phyloP scores from a whole-genome alignment of 1,284 basidiomycete genomes.

The Irpex lacteus region DNA sequence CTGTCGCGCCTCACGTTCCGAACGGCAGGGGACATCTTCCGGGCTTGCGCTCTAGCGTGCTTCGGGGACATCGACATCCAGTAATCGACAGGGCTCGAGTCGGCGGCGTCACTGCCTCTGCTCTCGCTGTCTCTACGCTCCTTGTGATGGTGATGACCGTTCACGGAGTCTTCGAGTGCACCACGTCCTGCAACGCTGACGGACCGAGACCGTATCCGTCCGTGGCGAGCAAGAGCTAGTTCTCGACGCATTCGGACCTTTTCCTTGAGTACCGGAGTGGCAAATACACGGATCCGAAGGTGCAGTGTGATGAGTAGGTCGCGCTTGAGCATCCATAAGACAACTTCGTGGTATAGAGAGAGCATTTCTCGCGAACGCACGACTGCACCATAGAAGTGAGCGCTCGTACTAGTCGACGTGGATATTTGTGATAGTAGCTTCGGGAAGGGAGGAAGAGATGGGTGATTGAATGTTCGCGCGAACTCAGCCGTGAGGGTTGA shows the following conservation, averaged over 20 bases:
- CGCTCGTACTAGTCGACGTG: conserved; percentile 59
- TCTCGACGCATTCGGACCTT: conserved; percentile 50
- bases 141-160: neutral
- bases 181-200: conserved; percentile 14
- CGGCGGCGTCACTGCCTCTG: conserved; percentile 15
- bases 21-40: conserved; percentile 36
- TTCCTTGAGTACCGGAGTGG: conserved; percentile 74
- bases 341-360: conserved; percentile 74
- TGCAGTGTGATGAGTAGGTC: conserved; percentile 86
- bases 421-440: conserved; percentile 74
- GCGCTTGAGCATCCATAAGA: conserved; percentile 90
- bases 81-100: conserved; percentile 25
- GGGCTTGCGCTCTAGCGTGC: conserved; percentile 41
- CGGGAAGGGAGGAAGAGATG: conserved; percentile 69
- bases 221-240: conserved; percentile 37
- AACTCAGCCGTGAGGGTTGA: conserved; percentile 63
- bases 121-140: conserved; percentile 6
- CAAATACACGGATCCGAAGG: conserved; percentile 82
- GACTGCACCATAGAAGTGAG: conserved; percentile 76
- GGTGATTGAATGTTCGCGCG: conserved; percentile 60
- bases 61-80: conserved; percentile 49
- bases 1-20: conserved; percentile 8
- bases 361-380: conserved; percentile 68
- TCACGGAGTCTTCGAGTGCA: conserved; percentile 14
- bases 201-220: conserved; percentile 22